These are phyloP conservation scores for Penicillium canariense DNA, from an alignment of 495 filamentous ascomycete genomes.

Conservation along the genomic window DNA sequence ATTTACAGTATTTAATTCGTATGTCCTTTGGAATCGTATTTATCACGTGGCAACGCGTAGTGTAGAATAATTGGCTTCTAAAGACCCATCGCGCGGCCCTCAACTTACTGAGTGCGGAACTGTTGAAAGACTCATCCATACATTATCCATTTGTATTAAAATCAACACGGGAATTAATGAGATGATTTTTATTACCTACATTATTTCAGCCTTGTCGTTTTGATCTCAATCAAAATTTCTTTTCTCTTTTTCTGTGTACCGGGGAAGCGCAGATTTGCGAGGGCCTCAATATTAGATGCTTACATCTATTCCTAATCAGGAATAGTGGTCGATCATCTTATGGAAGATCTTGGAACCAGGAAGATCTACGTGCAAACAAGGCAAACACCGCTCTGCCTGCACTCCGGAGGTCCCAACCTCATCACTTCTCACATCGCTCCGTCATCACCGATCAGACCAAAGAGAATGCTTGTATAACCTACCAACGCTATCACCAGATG, in stretches of 20 bases:
- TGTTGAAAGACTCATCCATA: background rate
- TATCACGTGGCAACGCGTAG: background rate
- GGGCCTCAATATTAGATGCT: slow-evolving; percentile 4
- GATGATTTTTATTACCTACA: background rate
- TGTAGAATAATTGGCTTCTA: background rate
- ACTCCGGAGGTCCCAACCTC: background rate
- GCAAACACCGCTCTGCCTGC: slow-evolving; percentile 2
- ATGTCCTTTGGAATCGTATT: background rate
- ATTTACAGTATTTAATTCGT: background rate
- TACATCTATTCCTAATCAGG: slow-evolving; percentile 2
- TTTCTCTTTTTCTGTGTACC: background rate
- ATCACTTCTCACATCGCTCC: background rate
- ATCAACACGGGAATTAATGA: background rate
- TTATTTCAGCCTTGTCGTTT: background rate
- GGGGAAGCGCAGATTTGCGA: slow-evolving; percentile 1
- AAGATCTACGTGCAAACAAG: slow-evolving; percentile 10
- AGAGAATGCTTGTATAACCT: background rate
- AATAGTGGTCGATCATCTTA: slow-evolving; percentile 9
- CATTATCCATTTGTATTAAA: background rate
- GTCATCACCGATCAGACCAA: slow-evolving; percentile 1
- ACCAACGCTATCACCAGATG: background rate
- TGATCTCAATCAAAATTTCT: background rate
- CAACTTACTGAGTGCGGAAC: background rate
- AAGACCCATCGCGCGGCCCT: background rate
- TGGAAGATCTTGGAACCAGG: slow-evolving; percentile 3